Percentiles rank a stretch among this genome's conserved stretches.
Conservation (phyloP, 768 basidiomycete genomes). For the Termitomyces titanicus region DNA sequence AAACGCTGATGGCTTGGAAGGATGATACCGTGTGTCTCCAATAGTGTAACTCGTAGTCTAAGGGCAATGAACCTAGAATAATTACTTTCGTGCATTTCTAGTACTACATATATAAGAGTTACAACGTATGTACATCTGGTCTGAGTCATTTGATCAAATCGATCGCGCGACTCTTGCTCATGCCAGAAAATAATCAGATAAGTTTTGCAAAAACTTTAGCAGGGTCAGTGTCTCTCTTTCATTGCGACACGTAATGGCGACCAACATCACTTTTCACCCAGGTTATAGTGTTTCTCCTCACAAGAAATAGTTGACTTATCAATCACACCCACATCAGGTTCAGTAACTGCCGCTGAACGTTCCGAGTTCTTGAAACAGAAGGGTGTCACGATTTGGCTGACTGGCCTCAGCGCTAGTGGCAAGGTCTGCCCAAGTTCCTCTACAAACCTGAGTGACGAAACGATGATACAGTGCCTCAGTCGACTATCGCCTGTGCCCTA, state of each 20-base stretch:
- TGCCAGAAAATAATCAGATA: neutral
- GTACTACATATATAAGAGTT: too few relatives aligned
- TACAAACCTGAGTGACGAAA: neutral
- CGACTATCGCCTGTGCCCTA: constrained; percentile 94
- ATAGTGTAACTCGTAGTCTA: neutral
- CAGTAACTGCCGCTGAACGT: constrained; percentile 69
- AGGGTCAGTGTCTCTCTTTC: neutral
- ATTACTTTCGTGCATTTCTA: neutral
- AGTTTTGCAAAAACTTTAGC: neutral
- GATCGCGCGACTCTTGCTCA: constrained; percentile 20
- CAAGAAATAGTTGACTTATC: neutral
- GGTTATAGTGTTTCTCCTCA: constrained; percentile 8
- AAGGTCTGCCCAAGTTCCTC: constrained; percentile 52
- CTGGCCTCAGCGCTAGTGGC: constrained; percentile 92
- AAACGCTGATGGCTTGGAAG: constrained; percentile 13
- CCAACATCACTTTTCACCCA: constrained; percentile 56
- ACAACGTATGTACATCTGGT: too few relatives aligned
- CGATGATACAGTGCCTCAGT: constrained; percentile 42
- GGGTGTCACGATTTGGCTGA: constrained; percentile 94
- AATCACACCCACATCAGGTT: constrained; percentile 44
- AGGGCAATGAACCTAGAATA: neutral
- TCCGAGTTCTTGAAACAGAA: constrained; percentile 65
- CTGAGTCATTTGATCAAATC: constrained; percentile 16
- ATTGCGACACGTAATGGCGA: constrained; percentile 28
- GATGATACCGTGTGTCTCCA: neutral